A percentile compares a stretch with the other conserved stretches of the same genome.
Conservation (phyloP, 495 filamentous ascomycete species). For the Sordaria brevicollis region DNA sequence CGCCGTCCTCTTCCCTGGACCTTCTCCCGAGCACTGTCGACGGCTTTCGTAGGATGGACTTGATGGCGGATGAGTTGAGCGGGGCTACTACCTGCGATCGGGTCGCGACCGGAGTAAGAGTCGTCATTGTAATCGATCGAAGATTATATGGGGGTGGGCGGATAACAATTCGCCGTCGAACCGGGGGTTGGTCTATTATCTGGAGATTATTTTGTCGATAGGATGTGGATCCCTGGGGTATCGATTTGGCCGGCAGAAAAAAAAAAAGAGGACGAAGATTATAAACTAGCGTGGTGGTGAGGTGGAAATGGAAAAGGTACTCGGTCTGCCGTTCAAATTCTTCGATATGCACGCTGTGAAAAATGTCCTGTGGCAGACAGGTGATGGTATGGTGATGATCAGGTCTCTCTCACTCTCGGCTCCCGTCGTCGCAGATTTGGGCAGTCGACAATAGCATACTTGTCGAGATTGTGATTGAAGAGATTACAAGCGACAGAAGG, state of each 20-base stretch:
- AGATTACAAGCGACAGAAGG: neutral
- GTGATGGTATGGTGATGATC: neutral
- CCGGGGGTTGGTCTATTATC: neutral
- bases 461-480: neutral
- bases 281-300: neutral
- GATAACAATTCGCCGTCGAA: neutral
- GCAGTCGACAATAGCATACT: neutral
- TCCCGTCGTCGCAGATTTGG: neutral
- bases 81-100: conserved; percentile 11
- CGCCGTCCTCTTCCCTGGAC: conserved; percentile 27
- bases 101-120: conserved; percentile 16
- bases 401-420: neutral
- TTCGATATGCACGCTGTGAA: neutral
- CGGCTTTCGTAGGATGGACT: conserved; percentile 35
- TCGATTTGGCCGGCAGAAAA: neutral
- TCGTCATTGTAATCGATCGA: conserved; percentile 20
- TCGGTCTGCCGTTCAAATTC: neutral
- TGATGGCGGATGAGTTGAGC: conserved; percentile 22
- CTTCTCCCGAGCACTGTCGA: conserved; percentile 26
- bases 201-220: neutral
- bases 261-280: neutral
- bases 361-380: neutral
- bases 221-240: neutral
- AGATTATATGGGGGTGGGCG: neutral
- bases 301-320: neutral